A percentile compares a stretch with the other conserved stretches of the same genome.
phyloP scores from a whole-genome alignment of 192 early-diverging fungal species.

The Dispira parvispora region DNA sequence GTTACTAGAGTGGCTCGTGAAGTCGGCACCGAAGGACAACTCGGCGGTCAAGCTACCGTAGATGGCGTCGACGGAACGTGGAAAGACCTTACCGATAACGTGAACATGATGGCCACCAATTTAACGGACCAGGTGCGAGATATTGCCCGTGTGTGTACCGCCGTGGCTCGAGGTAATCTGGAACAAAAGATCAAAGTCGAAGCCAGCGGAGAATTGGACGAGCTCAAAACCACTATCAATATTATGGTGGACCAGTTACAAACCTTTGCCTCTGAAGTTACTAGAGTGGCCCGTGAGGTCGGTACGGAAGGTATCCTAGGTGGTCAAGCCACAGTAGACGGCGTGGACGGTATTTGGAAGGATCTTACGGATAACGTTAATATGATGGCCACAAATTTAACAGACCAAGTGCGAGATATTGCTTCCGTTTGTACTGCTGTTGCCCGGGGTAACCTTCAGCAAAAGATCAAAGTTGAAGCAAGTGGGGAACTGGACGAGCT shows the following conservation, averaged over 20 bases:
- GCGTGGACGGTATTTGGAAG: conserved; percentile 22
- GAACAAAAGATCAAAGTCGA: conserved; percentile 32
- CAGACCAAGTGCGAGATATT: conserved; percentile 21
- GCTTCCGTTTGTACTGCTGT: conserved; percentile 21
- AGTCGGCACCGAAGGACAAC: conserved; percentile 30
- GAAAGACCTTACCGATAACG: conserved; percentile 40
- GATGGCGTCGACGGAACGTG: conserved; percentile 36
- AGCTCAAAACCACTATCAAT: conserved; percentile 47
- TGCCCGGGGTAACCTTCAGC: conserved; percentile 18
- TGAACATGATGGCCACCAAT: conserved; percentile 42
- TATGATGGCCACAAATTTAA: conserved; percentile 22
- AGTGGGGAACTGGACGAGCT: conserved; percentile 28
- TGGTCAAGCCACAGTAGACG: conserved; percentile 27
- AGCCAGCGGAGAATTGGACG: conserved; percentile 37
- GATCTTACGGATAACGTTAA: conserved; percentile 24
- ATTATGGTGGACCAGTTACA: conserved; percentile 27
- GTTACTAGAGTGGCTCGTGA: conserved; percentile 41
- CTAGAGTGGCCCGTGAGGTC: conserved; percentile 18
- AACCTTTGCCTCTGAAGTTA: conserved; percentile 25
- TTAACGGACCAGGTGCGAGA: conserved; percentile 38
- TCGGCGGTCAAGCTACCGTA: conserved; percentile 35
- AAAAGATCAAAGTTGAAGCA: conserved; percentile 24
- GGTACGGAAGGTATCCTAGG: conserved; percentile 30
- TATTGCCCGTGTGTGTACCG: conserved; percentile 36
- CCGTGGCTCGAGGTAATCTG: conserved; percentile 37